phyloP scores from a whole-genome alignment of 352 stramenopile genomes.

The Lagenidium sp. region DNA sequence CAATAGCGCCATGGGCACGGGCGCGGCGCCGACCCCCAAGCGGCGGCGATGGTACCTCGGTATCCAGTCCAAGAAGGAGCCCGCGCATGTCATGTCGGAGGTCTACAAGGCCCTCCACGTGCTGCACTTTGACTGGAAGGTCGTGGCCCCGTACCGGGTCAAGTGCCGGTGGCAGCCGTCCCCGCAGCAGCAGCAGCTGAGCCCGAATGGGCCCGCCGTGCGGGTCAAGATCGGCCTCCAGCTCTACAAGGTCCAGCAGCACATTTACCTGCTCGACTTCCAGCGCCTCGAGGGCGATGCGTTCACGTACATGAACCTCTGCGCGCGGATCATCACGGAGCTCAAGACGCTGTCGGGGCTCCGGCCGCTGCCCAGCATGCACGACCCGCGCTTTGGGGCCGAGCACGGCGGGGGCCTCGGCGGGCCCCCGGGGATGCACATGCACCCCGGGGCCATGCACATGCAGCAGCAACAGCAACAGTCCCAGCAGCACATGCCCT shows the following conservation, averaged over 20 bases:
- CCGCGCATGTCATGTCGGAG: slow-evolving; percentile 99
- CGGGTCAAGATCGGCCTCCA: slow-evolving; percentile 95
- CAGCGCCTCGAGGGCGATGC: slow-evolving; percentile 93
- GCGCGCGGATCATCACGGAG: slow-evolving; percentile 98
- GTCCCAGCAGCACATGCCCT: too few relatives aligned
- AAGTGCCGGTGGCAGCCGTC: slow-evolving; percentile 93
- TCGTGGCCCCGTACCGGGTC: slow-evolving; percentile 95
- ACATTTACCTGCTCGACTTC: slow-evolving; percentile 99
- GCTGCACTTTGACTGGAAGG: slow-evolving; percentile 96
- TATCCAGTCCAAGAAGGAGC: slow-evolving; percentile 99
- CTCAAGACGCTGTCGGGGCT: slow-evolving; percentile 94
- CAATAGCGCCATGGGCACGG: background rate
- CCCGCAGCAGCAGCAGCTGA: slow-evolving; percentile 17
- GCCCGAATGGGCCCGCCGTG: slow-evolving; percentile 18
- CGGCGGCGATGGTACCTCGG: slow-evolving; percentile 96
- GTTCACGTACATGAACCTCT: slow-evolving; percentile 99
- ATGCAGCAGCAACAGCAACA: too few relatives aligned
- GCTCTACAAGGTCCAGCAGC: slow-evolving; percentile 97
- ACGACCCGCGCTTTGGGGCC: slow-evolving; percentile 39
- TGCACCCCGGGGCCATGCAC: slow-evolving; percentile 36
- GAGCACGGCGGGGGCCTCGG: slow-evolving; percentile 22
- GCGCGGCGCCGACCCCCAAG: slow-evolving; percentile 37
- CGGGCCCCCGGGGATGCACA: slow-evolving; percentile 11
- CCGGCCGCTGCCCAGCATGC: slow-evolving; percentile 36
- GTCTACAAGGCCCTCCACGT: slow-evolving; percentile 98